A percentile compares a stretch with the other conserved stretches of the same genome.
Conservation (phyloP, 805 yeast species). For the Cyberlindnera suaveolens region DNA sequence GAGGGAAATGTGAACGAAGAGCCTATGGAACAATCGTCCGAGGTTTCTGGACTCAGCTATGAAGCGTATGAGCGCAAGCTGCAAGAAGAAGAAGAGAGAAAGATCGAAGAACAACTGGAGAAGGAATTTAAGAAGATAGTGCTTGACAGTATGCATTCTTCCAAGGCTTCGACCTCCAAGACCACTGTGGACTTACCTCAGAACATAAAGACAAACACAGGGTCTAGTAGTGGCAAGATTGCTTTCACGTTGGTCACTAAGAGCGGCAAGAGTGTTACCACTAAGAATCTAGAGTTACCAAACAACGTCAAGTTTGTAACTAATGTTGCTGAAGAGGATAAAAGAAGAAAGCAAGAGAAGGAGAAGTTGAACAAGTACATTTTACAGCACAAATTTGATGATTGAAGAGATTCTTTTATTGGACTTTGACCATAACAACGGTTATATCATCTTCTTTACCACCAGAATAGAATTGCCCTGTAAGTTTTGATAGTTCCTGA, state of each 20-base stretch:
- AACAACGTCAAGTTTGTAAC: conserved; percentile 47
- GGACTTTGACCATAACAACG: conserved; percentile 54
- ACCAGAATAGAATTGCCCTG: conserved; percentile 70
- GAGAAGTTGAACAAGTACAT: conserved; percentile 54
- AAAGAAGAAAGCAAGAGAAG: conserved; percentile 44
- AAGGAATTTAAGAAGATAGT: conserved; percentile 49
- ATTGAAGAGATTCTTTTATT: conserved; percentile 2
- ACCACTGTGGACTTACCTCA: conserved; percentile 13
- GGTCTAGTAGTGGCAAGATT: conserved; percentile 16
- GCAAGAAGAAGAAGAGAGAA: conserved; percentile 35
- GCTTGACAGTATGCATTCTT: conserved; percentile 40
- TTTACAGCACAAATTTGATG: conserved; percentile 29
- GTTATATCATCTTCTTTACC: conserved; percentile 97
- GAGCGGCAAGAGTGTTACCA: conserved; percentile 40
- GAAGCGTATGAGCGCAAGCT: conserved; percentile 34
- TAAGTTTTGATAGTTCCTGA: conserved; percentile 59
- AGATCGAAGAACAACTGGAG: conserved; percentile 48
- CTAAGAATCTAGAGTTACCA: conserved; percentile 46
- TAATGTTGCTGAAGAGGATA: conserved; percentile 44
- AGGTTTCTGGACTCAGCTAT: conserved; percentile 28
- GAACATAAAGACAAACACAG: conserved; percentile 2
- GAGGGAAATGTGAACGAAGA: conserved; percentile 2
- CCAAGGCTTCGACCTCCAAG: conserved; percentile 12
- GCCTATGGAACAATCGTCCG: conserved; percentile 3
- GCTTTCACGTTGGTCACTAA: conserved; percentile 52